phyloP scores from a whole-genome alignment of 129 eudicot species.

The Flaveria ramosissima region DNA sequence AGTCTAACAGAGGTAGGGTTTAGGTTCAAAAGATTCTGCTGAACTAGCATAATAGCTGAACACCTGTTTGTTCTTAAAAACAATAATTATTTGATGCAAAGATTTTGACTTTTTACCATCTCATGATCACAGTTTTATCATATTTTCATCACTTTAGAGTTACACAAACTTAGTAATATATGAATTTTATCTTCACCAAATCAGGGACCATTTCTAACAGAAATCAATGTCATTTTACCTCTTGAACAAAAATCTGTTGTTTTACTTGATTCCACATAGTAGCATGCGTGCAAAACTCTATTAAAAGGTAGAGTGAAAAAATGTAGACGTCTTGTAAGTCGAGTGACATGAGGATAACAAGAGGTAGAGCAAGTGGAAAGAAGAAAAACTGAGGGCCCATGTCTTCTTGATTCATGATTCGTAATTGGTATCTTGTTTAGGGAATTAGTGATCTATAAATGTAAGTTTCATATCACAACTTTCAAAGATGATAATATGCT shows the following conservation, averaged over 20 bases:
- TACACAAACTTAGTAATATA: background rate
- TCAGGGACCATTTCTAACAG: background rate
- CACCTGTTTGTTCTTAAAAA: background rate
- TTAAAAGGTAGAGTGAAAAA: background rate
- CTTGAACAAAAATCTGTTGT: background rate
- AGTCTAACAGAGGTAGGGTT: background rate
- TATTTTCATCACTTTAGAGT: background rate
- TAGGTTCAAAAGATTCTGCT: background rate
- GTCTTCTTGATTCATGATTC: background rate
- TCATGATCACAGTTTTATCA: too few species aligned
- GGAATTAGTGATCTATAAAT: background rate
- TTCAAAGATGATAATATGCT: background rate
- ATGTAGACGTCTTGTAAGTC: background rate
- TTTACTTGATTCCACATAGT: background rate
- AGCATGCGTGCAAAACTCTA: background rate
- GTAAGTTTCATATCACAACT: background rate
- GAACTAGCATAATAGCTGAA: background rate
- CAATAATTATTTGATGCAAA: background rate
- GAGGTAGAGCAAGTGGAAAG: background rate
- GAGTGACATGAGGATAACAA: too few species aligned
- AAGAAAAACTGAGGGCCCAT: background rate
- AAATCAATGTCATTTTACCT: background rate
- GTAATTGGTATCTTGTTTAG: background rate
- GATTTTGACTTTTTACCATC: background rate
- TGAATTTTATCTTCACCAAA: background rate